Percentiles rank a stretch among this genome's conserved stretches.
These are phyloP conservation scores for Nannizzia gypsea DNA, from an alignment of 2,329 filamentous ascomycete species.

Conservation along the genomic window DNA sequence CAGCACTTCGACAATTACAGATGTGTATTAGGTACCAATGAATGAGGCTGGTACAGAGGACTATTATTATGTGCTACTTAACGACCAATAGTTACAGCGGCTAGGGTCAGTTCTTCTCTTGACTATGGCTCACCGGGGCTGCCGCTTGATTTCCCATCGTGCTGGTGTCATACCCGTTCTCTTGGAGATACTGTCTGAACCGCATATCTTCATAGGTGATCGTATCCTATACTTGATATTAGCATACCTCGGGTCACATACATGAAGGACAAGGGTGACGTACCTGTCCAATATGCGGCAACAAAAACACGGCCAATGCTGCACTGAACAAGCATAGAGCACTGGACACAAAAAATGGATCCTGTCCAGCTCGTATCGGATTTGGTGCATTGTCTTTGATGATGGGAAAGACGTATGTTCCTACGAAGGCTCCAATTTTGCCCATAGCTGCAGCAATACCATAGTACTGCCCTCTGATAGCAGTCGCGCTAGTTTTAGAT, in stretches of 20 bases:
- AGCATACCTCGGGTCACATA: not conserved
- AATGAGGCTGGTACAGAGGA: not conserved
- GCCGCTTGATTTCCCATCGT: conserved; percentile 38
- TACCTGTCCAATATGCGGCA: conserved; percentile 60
- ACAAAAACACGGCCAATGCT: conserved; percentile 49
- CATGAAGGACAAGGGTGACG: conserved; percentile 2
- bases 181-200: conserved; percentile 62
- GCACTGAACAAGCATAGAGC: conserved; percentile 66
- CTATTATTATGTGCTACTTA: not conserved
- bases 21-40: no score
- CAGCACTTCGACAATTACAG: no score
- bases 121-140: not conserved
- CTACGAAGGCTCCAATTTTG: conserved; percentile 59
- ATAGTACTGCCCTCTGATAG: conserved; percentile 68
- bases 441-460: conserved; percentile 38
- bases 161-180: conserved; percentile 63
- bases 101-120: not conserved
- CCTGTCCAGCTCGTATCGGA: conserved; percentile 54
- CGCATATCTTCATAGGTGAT: conserved; percentile 64
- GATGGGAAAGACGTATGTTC: conserved; percentile 69
- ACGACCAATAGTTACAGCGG: not conserved
- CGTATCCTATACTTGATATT: conserved; percentile 49
- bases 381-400: conserved; percentile 48
- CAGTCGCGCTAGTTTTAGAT: conserved; percentile 77
- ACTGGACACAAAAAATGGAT: conserved; percentile 80